Percentiles rank a stretch among this genome's conserved stretches.
These are phyloP conservation scores for Lophiotrema nucula DNA, from an alignment of 495 filamentous ascomycete species.

Conservation along the genomic window DNA sequence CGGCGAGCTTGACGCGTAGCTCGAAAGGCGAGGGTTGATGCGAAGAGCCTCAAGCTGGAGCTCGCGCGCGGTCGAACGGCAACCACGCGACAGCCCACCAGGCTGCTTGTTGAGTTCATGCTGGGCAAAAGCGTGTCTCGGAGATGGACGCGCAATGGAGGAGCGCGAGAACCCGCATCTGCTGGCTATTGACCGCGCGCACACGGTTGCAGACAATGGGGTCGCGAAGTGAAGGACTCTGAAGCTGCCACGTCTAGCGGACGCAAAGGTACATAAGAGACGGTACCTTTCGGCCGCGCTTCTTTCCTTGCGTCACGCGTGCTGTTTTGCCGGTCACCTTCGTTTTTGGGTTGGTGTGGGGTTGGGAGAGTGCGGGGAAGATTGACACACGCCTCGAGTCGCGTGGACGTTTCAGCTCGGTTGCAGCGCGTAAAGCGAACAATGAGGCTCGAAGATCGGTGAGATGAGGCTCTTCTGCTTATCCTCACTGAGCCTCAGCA, in stretches of 20 bases:
- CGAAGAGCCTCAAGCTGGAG: slow-evolving; percentile 20
- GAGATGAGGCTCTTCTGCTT: too few relatives aligned
- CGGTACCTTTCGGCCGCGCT: slow-evolving; percentile 13
- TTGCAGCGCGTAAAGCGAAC: too few relatives aligned
- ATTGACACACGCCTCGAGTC: not conserved
- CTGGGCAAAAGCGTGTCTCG: slow-evolving; percentile 13
- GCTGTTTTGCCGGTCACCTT: slow-evolving; percentile 19
- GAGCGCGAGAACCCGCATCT: slow-evolving; percentile 27
- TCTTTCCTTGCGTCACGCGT: slow-evolving; percentile 20
- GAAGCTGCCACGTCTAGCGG: slow-evolving; percentile 26
- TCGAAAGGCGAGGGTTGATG: slow-evolving; percentile 16
- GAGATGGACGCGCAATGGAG: slow-evolving; percentile 9
- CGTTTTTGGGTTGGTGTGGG: not conserved
- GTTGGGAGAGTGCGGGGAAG: not conserved
- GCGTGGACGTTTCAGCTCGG: too few relatives aligned
- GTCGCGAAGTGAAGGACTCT: not conserved
- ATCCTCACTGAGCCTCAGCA: too few relatives aligned
- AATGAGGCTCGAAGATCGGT: too few relatives aligned
- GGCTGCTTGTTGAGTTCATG: slow-evolving; percentile 26
- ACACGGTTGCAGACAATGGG: not conserved
- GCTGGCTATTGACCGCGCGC: slow-evolving; percentile 3
- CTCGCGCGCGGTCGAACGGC: slow-evolving; percentile 19
- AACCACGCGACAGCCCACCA: slow-evolving; percentile 15
- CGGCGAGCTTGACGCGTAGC: slow-evolving; percentile 10
- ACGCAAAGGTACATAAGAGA: slow-evolving; percentile 21